Evolutionary conservation across 1,284 basidiomycete species (phyloP).

Genomic region (Moesziomyces parantarcticus): DNA sequence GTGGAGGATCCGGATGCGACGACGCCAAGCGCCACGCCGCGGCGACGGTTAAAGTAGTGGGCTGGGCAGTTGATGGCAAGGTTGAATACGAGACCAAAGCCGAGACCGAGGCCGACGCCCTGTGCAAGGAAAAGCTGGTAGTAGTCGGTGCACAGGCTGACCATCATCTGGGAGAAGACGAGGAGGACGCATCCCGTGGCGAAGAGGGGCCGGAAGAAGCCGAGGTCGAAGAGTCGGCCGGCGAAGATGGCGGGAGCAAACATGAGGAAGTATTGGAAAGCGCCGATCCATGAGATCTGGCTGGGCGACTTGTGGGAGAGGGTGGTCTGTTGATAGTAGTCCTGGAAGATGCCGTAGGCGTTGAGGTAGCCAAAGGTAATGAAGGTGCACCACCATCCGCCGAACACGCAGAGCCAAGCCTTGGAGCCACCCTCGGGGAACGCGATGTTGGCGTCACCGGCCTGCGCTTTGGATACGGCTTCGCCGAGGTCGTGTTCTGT

Average conservation of each 20-base stretch:
- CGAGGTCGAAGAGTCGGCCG: constrained; percentile 52
- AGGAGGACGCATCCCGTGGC: constrained; percentile 37
- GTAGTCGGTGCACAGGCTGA: constrained; percentile 53
- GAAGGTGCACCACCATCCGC: constrained; percentile 49
- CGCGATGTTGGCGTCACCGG: constrained; percentile 18
- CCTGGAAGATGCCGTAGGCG: constrained; percentile 51
- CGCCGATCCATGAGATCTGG: constrained; percentile 53
- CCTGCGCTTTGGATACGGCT: constrained; percentile 33
- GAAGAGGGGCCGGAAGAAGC: constrained; percentile 43
- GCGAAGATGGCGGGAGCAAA: constrained; percentile 41
- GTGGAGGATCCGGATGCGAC: constrained; percentile 51
- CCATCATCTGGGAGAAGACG: constrained; percentile 55
- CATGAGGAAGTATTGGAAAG: constrained; percentile 53
- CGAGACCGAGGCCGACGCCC: constrained; percentile 55
- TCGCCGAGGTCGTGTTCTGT: constrained; percentile 39
- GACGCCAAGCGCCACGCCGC: constrained; percentile 50
- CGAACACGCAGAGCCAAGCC: constrained; percentile 53
- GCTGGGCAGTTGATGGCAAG: constrained; percentile 39
- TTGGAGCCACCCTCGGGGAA: constrained; percentile 54
- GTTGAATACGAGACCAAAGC: constrained; percentile 50
- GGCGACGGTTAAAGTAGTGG: constrained; percentile 39
- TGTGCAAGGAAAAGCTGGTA: constrained; percentile 60
- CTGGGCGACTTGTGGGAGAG: constrained; percentile 39
- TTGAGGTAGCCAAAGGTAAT: constrained; percentile 54
- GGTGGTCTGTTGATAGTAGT: constrained; percentile 40